A percentile compares a stretch with the other conserved stretches of the same genome.
phyloP scores from a whole-genome alignment of 23 red algal species.

The Gracilariopsis chorda region DNA sequence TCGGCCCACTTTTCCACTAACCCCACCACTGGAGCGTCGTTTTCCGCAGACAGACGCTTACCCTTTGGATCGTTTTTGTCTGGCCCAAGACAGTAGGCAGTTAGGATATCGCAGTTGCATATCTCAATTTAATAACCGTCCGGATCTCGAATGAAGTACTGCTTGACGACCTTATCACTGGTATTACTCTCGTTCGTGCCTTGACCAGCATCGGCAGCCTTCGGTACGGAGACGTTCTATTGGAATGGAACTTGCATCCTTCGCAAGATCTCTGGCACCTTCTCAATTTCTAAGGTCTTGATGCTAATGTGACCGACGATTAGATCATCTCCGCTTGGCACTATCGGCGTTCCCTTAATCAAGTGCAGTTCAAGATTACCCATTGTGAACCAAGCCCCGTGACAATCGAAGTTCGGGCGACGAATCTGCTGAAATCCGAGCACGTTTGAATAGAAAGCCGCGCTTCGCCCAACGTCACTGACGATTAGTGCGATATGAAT shows the following conservation, averaged over 20 bases:
- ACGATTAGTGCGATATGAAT: slow-evolving; percentile 41
- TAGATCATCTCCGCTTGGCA: not conserved
- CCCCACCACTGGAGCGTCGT: not conserved
- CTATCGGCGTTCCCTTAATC: slow-evolving; percentile 34
- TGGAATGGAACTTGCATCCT: slow-evolving; percentile 13
- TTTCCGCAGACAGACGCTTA: not conserved
- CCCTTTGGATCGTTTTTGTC: too few species aligned
- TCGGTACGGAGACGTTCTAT: slow-evolving; percentile 46
- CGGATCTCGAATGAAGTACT: slow-evolving; percentile 50
- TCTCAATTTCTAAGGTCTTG: slow-evolving; percentile 31
- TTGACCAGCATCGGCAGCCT: not conserved
- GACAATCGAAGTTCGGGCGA: slow-evolving; percentile 31
- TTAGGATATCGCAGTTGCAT: slow-evolving; percentile 29
- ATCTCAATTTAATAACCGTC: slow-evolving; percentile 56
- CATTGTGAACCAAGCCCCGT: slow-evolving; percentile 56
- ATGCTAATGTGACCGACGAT: slow-evolving; percentile 47
- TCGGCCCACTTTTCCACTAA: slow-evolving; percentile 25
- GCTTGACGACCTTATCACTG: not conserved
- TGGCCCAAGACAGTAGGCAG: slow-evolving; percentile 2
- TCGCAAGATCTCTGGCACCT: not conserved
- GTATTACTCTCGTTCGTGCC: not conserved
- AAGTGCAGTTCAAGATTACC: slow-evolving; percentile 46
- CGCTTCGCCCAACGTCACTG: slow-evolving; percentile 19
- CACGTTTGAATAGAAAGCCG: slow-evolving; percentile 20
- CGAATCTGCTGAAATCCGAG: slow-evolving; percentile 43